phyloP scores from a whole-genome alignment of 1,284 basidiomycete genomes.

The Tilletia indica region DNA sequence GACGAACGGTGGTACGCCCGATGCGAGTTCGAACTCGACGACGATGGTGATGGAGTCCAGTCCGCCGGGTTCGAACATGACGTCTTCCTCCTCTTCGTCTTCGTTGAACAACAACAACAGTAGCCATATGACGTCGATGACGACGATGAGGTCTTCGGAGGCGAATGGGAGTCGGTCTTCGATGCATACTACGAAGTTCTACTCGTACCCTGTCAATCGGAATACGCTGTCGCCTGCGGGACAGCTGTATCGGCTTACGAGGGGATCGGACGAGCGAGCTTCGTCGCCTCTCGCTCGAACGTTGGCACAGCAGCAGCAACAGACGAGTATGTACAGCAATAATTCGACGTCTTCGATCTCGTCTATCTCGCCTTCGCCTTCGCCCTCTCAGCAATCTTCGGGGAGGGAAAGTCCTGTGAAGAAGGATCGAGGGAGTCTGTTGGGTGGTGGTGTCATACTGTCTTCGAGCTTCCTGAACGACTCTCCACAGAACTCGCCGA shows the following conservation, averaged over 20 bases:
- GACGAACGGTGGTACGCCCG: slow-evolving; percentile 22
- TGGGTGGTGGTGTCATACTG: not conserved
- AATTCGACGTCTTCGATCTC: not conserved
- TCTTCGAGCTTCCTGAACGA: slow-evolving; percentile 30
- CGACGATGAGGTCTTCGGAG: too few species aligned
- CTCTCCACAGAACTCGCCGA: slow-evolving; percentile 40
- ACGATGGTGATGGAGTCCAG: too few species aligned
- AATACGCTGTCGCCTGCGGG: slow-evolving; percentile 27
- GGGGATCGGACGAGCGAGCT: slow-evolving; percentile 26
- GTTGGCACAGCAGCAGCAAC: not conserved
- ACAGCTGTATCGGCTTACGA: slow-evolving; percentile 27
- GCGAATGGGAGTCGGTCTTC: not conserved
- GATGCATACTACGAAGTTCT: slow-evolving; percentile 22
- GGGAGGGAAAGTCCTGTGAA: slow-evolving; percentile 23
- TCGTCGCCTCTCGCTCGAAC: slow-evolving; percentile 30
- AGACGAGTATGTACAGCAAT: slow-evolving; percentile 13
- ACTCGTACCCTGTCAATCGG: slow-evolving; percentile 39
- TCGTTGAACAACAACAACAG: too few species aligned
- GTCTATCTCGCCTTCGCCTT: not conserved
- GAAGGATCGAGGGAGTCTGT: slow-evolving; percentile 23
- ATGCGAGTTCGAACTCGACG: not conserved
- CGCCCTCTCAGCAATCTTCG: not conserved
- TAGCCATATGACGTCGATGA: too few species aligned
- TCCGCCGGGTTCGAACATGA: too few species aligned
- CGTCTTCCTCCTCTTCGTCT: too few species aligned